These are phyloP conservation scores for Volutella citrinella DNA, from an alignment of 2,329 filamentous ascomycete genomes.

Conservation along the genomic window DNA sequence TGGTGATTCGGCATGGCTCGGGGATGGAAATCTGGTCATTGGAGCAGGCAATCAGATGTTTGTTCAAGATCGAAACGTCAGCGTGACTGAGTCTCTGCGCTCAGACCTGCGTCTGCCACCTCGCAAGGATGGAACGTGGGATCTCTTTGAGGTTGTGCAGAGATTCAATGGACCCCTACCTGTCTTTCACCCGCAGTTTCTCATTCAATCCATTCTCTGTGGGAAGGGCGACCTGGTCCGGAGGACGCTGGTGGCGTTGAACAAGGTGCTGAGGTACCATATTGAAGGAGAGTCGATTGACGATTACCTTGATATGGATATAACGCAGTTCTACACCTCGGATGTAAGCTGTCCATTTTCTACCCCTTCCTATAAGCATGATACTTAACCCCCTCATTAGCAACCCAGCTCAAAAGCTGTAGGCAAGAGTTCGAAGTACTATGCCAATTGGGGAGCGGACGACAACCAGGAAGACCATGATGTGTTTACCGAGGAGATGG, in stretches of 20 bases:
- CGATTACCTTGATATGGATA: constrained; percentile 65
- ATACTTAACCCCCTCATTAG: constrained; percentile 13
- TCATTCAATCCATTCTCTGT: constrained; percentile 80
- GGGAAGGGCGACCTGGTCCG: constrained; percentile 74
- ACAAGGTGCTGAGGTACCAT: constrained; percentile 78
- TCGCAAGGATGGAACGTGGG: constrained; percentile 50
- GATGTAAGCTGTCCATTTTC: too few relatives aligned
- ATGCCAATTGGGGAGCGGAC: constrained; percentile 37
- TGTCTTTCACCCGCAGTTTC: constrained; percentile 86
- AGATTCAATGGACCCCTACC: constrained; percentile 84
- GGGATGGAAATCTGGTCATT: constrained; percentile 79
- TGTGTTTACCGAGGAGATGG: constrained; percentile 68
- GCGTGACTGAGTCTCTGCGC: constrained; percentile 58
- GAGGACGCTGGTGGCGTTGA: constrained; percentile 66
- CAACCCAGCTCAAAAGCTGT: constrained; percentile 13
- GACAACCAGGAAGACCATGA: constrained; percentile 54
- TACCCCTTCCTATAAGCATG: too few relatives aligned
- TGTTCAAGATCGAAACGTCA: constrained; percentile 74
- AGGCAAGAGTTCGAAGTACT: constrained; percentile 33
- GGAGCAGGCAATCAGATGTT: constrained; percentile 91
- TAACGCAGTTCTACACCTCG: constrained; percentile 55
- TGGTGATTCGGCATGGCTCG: constrained; percentile 89
- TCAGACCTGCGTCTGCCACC: constrained; percentile 48
- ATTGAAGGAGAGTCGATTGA: constrained; percentile 78
- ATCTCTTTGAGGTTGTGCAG: constrained; percentile 79